A percentile compares a stretch with the other conserved stretches of the same genome.
These are phyloP conservation scores for Quercus aquifolioides DNA, from an alignment of 306 rosid genomes.

Conservation along the genomic window DNA sequence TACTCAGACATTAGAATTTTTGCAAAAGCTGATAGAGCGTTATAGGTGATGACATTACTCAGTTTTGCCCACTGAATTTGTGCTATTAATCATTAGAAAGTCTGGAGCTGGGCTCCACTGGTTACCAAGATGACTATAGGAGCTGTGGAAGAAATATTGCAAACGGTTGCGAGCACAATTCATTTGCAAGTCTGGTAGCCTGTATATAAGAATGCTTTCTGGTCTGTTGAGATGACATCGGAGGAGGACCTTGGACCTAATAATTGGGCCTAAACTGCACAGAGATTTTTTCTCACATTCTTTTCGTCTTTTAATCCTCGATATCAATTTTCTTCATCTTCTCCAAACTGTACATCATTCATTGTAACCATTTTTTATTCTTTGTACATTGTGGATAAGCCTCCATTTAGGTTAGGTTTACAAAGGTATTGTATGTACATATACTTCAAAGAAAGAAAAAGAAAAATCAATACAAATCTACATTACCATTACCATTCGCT, in stretches of 20 bases:
- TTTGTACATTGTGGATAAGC: conserved; percentile 6
- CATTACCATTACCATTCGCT: too few relatives aligned
- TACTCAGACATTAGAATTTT: conserved; percentile 65
- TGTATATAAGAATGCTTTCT: background rate
- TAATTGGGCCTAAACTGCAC: too few relatives aligned
- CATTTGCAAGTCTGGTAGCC: conserved; percentile 3
- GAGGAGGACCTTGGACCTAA: background rate
- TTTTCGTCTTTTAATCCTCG: too few relatives aligned
- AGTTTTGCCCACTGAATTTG: background rate
- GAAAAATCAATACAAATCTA: too few relatives aligned
- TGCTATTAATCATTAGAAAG: conserved; percentile 12
- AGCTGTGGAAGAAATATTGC: conserved; percentile 1
- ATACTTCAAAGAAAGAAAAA: too few relatives aligned
- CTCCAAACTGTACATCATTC: too few relatives aligned
- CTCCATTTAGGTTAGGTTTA: background rate
- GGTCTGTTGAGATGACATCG: background rate
- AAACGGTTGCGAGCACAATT: background rate
- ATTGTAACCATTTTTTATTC: background rate
- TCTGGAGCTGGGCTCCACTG: conserved; percentile 18
- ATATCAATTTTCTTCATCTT: too few relatives aligned
- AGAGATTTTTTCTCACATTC: too few relatives aligned
- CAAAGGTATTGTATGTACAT: background rate
- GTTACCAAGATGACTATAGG: background rate
- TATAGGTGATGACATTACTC: conserved; percentile 14
- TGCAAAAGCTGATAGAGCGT: conserved; percentile 60